Conservation (phyloP, 2,329 filamentous ascomycete genomes). For the Zopfia rhizophila region DNA sequence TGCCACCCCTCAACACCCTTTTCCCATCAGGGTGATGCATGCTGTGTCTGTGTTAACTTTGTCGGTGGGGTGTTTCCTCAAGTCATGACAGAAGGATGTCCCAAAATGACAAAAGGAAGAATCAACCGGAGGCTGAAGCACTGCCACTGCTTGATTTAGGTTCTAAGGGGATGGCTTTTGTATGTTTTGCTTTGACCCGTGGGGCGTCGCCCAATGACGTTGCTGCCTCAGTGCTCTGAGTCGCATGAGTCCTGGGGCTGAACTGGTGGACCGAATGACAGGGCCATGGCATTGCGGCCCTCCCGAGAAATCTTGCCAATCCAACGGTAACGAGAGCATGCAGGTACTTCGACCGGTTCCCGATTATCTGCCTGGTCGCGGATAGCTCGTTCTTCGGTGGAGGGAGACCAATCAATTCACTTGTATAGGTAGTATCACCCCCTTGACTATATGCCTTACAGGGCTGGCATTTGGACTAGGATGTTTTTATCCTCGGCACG, state of each 20-base stretch:
- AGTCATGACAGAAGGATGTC: slow-evolving; percentile 19
- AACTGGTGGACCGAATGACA: slow-evolving; percentile 21
- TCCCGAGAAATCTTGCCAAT: slow-evolving; percentile 36
- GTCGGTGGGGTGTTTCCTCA: neutral
- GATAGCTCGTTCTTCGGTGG: slow-evolving; percentile 23
- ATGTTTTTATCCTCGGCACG: slow-evolving; percentile 23
- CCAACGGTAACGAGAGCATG: slow-evolving; percentile 37
- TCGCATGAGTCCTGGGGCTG: slow-evolving; percentile 24
- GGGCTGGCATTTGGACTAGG: slow-evolving; percentile 28
- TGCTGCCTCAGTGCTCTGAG: slow-evolving; percentile 28
- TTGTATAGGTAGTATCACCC: slow-evolving; percentile 4
- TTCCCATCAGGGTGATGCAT: slow-evolving; percentile 15
- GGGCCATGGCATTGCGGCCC: slow-evolving; percentile 31
- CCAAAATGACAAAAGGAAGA: slow-evolving; percentile 18
- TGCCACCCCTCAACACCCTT: slow-evolving; percentile 8
- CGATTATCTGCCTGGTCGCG: slow-evolving; percentile 23
- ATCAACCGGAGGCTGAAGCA: slow-evolving; percentile 40
- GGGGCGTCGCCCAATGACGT: slow-evolving; percentile 20
- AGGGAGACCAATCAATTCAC: slow-evolving; percentile 16
- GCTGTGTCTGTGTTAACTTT: slow-evolving; percentile 1
- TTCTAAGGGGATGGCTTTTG: slow-evolving; percentile 19
- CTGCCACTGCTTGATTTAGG: slow-evolving; percentile 35
- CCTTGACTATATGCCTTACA: slow-evolving; percentile 25
- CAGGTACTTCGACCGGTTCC: slow-evolving; percentile 33
- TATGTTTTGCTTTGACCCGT: slow-evolving; percentile 12